Percentiles rank a stretch among this genome's conserved stretches.
These are phyloP conservation scores for Carex littledalei DNA, from an alignment of 176 grass and related monocot genomes.

Conservation along the genomic window DNA sequence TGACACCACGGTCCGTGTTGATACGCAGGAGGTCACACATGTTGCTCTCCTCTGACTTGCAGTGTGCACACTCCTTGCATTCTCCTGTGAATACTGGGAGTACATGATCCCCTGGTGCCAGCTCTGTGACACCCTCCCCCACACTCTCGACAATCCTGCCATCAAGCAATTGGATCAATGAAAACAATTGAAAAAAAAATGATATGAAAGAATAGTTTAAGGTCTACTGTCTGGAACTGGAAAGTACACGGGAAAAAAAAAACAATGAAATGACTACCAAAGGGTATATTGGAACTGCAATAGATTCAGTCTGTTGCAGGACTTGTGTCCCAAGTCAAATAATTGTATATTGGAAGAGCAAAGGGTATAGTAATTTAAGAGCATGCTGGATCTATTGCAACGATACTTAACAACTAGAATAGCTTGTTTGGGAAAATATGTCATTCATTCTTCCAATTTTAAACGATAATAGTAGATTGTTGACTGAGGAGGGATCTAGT, in stretches of 20 bases:
- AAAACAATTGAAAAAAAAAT: neutral
- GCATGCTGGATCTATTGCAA: neutral
- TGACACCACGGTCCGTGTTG: conserved; percentile 72
- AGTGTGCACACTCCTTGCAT: conserved; percentile 90
- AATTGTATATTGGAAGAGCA: neutral
- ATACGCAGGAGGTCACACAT: conserved; percentile 87
- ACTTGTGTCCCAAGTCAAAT: neutral
- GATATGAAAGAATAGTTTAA: neutral
- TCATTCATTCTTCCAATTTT: neutral
- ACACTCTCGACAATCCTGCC: conserved; percentile 83
- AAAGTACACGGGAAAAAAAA: neutral
- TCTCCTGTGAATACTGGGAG: conserved; percentile 83
- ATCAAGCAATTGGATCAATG: neutral
- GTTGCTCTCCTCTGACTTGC: conserved; percentile 86
- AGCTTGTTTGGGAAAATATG: neutral
- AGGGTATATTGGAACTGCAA: no score
- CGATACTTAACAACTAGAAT: neutral
- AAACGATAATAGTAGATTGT: neutral
- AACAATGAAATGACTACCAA: neutral
- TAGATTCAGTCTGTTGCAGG: neutral
- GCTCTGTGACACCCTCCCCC: conserved; percentile 62
- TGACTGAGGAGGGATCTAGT: no score
- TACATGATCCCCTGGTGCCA: conserved; percentile 69
- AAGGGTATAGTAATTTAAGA: neutral
- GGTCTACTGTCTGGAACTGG: neutral